These are phyloP conservation scores for Pythium periplocum DNA, from an alignment of 352 stramenopile genomes.

Conservation along the genomic window DNA sequence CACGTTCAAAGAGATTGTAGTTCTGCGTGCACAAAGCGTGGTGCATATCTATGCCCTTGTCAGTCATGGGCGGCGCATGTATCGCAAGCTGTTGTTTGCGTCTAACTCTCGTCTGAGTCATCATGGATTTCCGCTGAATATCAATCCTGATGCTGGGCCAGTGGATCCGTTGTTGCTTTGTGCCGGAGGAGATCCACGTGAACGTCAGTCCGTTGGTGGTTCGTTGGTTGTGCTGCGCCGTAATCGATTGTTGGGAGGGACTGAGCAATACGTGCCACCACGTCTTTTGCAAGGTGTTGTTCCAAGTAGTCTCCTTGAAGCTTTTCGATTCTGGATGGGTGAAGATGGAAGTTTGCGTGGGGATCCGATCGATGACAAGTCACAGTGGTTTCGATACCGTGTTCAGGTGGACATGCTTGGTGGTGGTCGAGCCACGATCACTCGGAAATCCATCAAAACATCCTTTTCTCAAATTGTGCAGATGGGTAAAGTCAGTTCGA, in stretches of 20 bases:
- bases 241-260: constrained; percentile 58
- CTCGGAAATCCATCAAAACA: constrained; percentile 57
- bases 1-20: constrained; percentile 98
- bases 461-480: constrained; percentile 57
- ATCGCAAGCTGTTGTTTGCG: constrained; percentile 96
- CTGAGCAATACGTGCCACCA: constrained; percentile 87
- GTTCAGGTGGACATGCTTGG: constrained; percentile 64
- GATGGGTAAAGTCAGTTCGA: constrained; percentile 18
- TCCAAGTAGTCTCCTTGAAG: constrained; percentile 92
- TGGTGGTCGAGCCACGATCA: constrained; percentile 39
- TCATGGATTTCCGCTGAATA: constrained; percentile 85
- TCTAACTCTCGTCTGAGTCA: constrained; percentile 93
- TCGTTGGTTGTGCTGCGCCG: constrained; percentile 90
- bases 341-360: constrained; percentile 93
- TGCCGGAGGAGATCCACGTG: constrained; percentile 58
- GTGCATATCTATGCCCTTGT: constrained; percentile 97
- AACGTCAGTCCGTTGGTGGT: constrained; percentile 53
- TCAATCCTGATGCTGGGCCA: constrained; percentile 50
- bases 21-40: constrained; percentile 87
- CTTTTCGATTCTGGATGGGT: constrained; percentile 97
- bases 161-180: constrained; percentile 58
- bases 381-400: constrained; percentile 86
- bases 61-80: constrained; percentile 94
- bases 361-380: constrained; percentile 86
- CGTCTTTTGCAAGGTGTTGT: constrained; percentile 93